Evolutionary conservation across 805 yeast genomes (phyloP).

Genomic region (Blastobotrys peoriensis): DNA sequence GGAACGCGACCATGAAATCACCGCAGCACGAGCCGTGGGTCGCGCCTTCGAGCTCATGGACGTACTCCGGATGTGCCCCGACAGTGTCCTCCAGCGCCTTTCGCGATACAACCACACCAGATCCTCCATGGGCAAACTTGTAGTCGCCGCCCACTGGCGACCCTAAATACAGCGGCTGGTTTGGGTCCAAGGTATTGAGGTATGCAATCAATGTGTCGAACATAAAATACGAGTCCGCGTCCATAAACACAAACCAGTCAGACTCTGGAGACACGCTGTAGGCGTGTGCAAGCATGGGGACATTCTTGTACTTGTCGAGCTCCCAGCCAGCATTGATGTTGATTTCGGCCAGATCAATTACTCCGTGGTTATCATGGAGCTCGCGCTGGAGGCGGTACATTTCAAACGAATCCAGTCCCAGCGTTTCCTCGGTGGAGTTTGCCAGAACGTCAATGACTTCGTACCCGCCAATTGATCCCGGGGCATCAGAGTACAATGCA

Average conservation of each 20-base stretch:
- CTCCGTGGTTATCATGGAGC: constrained; percentile 22
- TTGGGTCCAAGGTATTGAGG: constrained; percentile 23
- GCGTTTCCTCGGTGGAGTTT: constrained; percentile 17
- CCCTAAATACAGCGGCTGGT: constrained; percentile 29
- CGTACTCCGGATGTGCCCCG: constrained; percentile 16
- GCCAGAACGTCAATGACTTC: constrained; percentile 30
- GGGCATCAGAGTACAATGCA: constrained; percentile 31
- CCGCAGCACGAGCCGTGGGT: constrained; percentile 31
- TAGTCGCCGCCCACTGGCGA: constrained; percentile 19
- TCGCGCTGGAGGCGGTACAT: constrained; percentile 23
- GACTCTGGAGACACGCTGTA: constrained; percentile 22
- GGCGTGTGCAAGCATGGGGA: constrained; percentile 34
- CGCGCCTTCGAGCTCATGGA: constrained; percentile 18
- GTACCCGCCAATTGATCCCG: constrained; percentile 27
- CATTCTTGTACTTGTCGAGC: constrained; percentile 33
- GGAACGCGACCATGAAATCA: constrained; percentile 28
- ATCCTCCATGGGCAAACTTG: constrained; percentile 36
- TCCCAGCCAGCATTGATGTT: constrained; percentile 27
- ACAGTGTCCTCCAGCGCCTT: constrained; percentile 27
- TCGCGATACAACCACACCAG: constrained; percentile 31
- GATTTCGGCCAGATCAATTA: constrained; percentile 17
- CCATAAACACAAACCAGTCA: constrained; percentile 35
- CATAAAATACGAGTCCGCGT: constrained; percentile 30
- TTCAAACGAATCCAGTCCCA: constrained; percentile 14
- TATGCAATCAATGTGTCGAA: constrained; percentile 24